Base-by-base conservation (phyloP, 139 green algal genomes). In the Chlamydomonas sp. region DNA sequence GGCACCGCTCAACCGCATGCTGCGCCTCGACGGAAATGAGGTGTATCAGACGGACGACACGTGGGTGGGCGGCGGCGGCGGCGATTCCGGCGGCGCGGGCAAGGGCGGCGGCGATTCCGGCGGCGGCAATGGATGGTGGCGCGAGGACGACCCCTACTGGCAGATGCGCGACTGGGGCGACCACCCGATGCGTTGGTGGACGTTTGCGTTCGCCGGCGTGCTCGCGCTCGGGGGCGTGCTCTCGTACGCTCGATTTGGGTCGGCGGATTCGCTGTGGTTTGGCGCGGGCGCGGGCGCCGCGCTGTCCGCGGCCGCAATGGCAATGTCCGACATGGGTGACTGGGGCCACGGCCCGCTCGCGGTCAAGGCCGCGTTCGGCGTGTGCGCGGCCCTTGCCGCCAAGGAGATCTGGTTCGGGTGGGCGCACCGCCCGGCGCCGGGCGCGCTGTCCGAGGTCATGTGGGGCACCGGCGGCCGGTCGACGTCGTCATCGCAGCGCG, bases 141-240 rank as follows among this genome's bases (percentile, higher is more conserved):
- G 76, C 3, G 75, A 84, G 54, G 81, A 87, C 5, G 81, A 87
- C 61, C 81, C 81, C 0, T 87, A 87, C 67, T 81, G 75, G 77
- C 65, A 58, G 24, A 33, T 87, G 39, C 68, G 77, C 22, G 69
- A 82, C 47, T 82, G 78, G 72, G 81, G 77, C 0, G 75, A 78
- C 47, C 81, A 87, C 61, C 75, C 77, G 3, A 84, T 87, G 81
- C 67, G 81, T 2, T 83, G 81, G 77, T 84, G 75, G 75, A 84
- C 77, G 1, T 58, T 81, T 20, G 75, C 24, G 6, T 72, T 81
- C 33, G 81, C 74, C n/a, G 74, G 38, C 8, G 2, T 81, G 28
- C 47, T 34, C 70, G 43, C 58, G 78, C 76, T 43, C 61, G 81
- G 81, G 8, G 80, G 76, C 2, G 24, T 86, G 24, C 4, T 72